Evolutionary conservation across 2,329 filamentous ascomycete species (phyloP), one percentile per base, ranked within the genome.

Genomic region (Epichloe aotearoae): DNA sequence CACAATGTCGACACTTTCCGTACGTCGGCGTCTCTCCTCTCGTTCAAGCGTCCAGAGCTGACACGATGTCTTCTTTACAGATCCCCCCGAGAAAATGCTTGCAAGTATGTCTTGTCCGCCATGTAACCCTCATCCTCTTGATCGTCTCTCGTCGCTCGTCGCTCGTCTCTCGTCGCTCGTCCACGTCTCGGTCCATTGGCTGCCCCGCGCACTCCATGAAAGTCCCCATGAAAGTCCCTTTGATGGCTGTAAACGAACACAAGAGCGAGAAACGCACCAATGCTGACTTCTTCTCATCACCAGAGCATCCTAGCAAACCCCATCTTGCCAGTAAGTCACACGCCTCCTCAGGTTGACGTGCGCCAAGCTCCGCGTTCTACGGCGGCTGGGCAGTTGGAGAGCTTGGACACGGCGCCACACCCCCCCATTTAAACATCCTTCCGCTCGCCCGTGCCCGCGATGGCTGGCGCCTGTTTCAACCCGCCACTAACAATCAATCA

Each of bases 1-100:
- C 84, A 88, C 68, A 70, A 82, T 63, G 84, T 88, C 59, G 82
- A 87, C 68, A 89, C 84, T 19, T 88, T 73, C 63, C 78, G 80
- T 83, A 69, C 75, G 79, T 49, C 50, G 51, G 19, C 11, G 40
- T 17, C 30, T 19, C 19, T 7, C 19, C 12, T 42, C 4, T 14
- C 11, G 2, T 50, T 44, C 17, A 36, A 46, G 17, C 6, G 15
- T 23, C 12, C 36, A 23, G 10, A 36, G 43, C 49, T 50, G 42
- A 50, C 49, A 36, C 51, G 41, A 42, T 11, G 37, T n/a, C 26
- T 37, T 26, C 43, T 34, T 47, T 56, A 53, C 58, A 83, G 80
- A 82, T 59, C 79, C 80, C 80, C 80, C 80, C 5, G 66, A 76
- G 64, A 82, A 80, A 70, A 83, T 84, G 79, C 75, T 83, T 65